Base-by-base conservation (phyloP, 257 asterid species). In the Capsicum chinense region DNA sequence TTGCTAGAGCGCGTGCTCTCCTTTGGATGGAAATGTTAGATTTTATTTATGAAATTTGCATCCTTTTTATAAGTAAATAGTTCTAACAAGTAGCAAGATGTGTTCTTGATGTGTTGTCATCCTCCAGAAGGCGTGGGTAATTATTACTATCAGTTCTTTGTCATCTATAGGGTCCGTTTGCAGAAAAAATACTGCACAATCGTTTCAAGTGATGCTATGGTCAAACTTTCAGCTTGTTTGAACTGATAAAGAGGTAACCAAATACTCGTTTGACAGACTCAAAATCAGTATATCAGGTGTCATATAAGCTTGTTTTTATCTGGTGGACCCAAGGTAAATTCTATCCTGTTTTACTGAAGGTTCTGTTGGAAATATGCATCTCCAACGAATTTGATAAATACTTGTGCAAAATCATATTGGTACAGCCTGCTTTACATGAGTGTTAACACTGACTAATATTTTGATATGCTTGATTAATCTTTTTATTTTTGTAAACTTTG, bases 351-450 rank as follows among this genome's bases (percentile, higher is more conserved):
- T 9, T 47, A 47, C 44, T 44, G 15, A 9, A 70, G 79, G 37
- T 47, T 44, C 79, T 71, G n/a, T 42, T 19, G 4, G 79, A 47
- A n/a, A 71, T 58, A 47, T 47, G 17, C 17, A n/a, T 47, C 33
- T 78, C 64, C 7, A 7, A 52, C 63, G 48, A 4, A 21, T 13
- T 76, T 0, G 63, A 26, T 33, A 26, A 7, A 21, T 74, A 60
- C 60, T 74, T 50, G 12, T 19, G 81, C n/a, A 48, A n/a, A 73
- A 19, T 73, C n/a, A 12, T 74, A 76, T 37, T 78, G 81, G 60
- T 78, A 13, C 15, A 7, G 48, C 2, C 64, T 54, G 64, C 81
- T 76, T 48, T 26, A 52, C 62, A 12, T 74, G 19, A 76, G 5
- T 21, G 50, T 52, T 26, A 44, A 52, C 21, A 12, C 54, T 16